phyloP scores from a whole-genome alignment of 2,329 filamentous ascomycete species.

The Epichloe hybrida region DNA sequence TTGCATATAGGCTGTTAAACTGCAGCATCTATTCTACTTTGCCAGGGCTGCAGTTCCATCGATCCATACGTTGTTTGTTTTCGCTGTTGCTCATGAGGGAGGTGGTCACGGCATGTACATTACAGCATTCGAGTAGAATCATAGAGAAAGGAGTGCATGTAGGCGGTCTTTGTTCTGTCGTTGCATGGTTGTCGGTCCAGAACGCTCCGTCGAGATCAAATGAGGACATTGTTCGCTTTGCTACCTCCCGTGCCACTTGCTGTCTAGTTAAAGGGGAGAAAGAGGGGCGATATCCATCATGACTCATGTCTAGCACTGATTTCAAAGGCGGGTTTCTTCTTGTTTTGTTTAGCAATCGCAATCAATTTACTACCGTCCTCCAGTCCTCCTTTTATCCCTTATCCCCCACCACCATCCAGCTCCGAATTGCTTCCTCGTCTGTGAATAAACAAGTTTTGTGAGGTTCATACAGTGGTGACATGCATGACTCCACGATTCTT shows the following conservation, averaged over 20 bases:
- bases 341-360: no score
- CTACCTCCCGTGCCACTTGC: not conserved
- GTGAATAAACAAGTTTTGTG: not conserved
- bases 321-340: not conserved
- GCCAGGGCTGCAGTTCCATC: no score
- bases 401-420: no score
- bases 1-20: no score
- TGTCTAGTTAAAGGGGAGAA: no score
- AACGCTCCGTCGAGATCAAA: not conserved
- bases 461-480: not conserved
- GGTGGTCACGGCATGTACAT: not conserved
- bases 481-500: not conserved
- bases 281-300: no score
- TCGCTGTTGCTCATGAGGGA: not conserved
- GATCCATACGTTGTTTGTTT: not conserved
- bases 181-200: not conserved
- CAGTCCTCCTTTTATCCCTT: no score
- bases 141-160: not conserved
- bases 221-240: not conserved
- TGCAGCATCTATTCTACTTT: no score
- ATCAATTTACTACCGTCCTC: no score
- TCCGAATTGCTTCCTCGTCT: not conserved
- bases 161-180: not conserved
- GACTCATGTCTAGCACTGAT: not conserved
- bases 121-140: not conserved